Evolutionary conservation across 331 rosid species (phyloP).

Genomic region (Arachis monticola): DNA sequence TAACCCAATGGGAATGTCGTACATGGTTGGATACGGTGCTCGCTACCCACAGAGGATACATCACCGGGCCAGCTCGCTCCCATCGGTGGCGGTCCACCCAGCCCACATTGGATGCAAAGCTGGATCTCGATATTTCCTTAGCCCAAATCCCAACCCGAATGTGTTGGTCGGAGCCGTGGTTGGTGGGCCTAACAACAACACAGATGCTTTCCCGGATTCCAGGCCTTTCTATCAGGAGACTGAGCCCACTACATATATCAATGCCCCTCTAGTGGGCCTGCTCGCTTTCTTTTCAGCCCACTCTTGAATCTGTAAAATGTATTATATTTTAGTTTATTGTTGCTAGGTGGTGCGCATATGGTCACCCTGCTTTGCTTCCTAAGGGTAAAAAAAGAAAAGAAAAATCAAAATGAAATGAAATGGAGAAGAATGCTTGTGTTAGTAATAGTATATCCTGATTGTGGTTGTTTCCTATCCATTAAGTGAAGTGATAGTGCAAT

Average conservation of each 20-base stretch:
- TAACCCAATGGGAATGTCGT: conserved; percentile 87
- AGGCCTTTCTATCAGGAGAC: conserved; percentile 90
- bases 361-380: conserved; percentile 56
- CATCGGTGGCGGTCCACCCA: conserved; percentile 74
- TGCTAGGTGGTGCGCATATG: conserved; percentile 67
- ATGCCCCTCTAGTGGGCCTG: conserved; percentile 90
- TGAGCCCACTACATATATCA: conserved; percentile 92
- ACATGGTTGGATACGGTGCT: conserved; percentile 96
- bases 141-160: conserved; percentile 84
- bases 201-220: conserved; percentile 83
- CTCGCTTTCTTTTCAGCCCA: conserved; percentile 88
- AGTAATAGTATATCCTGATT: conserved; percentile 24
- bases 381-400: background rate
- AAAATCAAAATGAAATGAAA: background rate
- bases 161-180: conserved; percentile 80
- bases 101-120: conserved; percentile 81
- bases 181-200: conserved; percentile 79
- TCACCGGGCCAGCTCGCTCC: conserved; percentile 86
- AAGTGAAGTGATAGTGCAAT: conserved; percentile 36
- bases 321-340: background rate
- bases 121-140: conserved; percentile 66
- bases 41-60: conserved; percentile 92
- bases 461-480: conserved; percentile 29
- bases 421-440: conserved; percentile 7
- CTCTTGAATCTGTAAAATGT: conserved; percentile 45